Percentiles rank a stretch among this genome's conserved stretches.
Evolutionary conservation across 805 yeast genomes (phyloP).

Genomic region (Lachancea lanzarotensis): DNA sequence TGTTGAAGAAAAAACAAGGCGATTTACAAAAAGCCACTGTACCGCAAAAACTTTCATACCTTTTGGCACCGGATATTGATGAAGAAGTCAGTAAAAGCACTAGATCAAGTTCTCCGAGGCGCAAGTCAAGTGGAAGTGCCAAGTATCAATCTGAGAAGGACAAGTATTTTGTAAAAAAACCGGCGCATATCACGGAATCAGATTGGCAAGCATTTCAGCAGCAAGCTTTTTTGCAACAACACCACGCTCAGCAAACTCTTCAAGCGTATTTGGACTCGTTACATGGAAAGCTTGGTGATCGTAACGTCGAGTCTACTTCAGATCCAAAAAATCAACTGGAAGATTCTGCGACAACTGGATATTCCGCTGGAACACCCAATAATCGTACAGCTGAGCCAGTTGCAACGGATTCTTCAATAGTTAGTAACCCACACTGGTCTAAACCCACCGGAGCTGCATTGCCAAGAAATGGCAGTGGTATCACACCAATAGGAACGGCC

Average conservation of each 20-base stretch:
- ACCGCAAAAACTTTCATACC: constrained; percentile 48
- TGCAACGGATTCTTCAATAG: background rate
- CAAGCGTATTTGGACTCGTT: constrained; percentile 29
- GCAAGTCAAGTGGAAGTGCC: background rate
- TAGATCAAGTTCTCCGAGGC: background rate
- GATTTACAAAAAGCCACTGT: constrained; percentile 45
- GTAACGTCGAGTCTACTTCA: background rate
- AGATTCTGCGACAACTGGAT: background rate
- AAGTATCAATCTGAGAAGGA: constrained; percentile 3
- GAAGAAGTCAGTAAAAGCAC: constrained; percentile 11
- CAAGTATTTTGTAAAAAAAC: constrained; percentile 29
- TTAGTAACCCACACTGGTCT: background rate
- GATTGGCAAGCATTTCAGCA: constrained; percentile 32
- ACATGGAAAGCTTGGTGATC: constrained; percentile 7
- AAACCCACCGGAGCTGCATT: background rate
- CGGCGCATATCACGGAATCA: constrained; percentile 23
- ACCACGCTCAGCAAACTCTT: constrained; percentile 30
- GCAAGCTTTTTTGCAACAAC: constrained; percentile 31
- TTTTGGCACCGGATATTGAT: constrained; percentile 35
- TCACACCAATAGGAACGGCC: background rate
- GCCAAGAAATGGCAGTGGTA: background rate
- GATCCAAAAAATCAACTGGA: background rate
- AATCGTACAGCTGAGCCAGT: background rate
- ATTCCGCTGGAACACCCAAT: background rate
- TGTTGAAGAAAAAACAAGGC: constrained; percentile 42